Percentiles rank a stretch among this genome's conserved stretches.
Evolutionary conservation across 129 eudicot genomes (phyloP).

Genomic region (Flaveria ramosissima): DNA sequence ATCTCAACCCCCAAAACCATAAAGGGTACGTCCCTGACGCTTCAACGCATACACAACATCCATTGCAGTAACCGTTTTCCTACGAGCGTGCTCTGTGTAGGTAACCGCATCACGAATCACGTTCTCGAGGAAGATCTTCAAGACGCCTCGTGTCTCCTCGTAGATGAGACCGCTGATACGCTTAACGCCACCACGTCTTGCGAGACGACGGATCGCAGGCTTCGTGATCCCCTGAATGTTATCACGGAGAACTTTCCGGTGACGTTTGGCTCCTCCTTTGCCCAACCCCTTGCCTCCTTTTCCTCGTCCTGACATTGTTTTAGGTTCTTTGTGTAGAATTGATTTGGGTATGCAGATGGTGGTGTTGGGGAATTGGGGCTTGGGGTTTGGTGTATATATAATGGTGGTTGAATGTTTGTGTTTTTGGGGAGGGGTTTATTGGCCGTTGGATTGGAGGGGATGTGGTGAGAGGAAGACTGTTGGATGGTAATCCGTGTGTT

Average conservation of each 20-base stretch:
- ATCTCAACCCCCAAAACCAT: constrained; percentile 33
- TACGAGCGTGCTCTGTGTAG: constrained; percentile 42
- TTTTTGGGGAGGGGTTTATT: not conserved
- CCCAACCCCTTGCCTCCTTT: constrained; percentile 45
- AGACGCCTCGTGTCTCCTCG: constrained; percentile 38
- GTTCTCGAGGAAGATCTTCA: constrained; percentile 38
- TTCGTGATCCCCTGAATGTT: constrained; percentile 46
- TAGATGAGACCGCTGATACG: constrained; percentile 40
- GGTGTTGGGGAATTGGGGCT: not conserved
- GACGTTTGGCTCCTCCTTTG: constrained; percentile 43
- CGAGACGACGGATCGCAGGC: constrained; percentile 46
- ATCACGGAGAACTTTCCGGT: constrained; percentile 41
- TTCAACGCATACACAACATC: constrained; percentile 44
- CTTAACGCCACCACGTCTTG: constrained; percentile 46
- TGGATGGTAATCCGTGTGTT: not conserved
- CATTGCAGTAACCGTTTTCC: constrained; percentile 45
- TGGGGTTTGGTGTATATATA: not conserved
- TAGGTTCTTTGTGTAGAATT: not conserved
- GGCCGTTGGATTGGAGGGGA: not conserved
- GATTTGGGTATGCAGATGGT: not conserved
- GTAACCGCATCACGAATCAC: constrained; percentile 42
- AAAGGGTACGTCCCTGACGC: constrained; percentile 36
- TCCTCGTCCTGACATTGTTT: constrained; percentile 42
- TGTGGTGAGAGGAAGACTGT: not conserved
- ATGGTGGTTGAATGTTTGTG: not conserved